phyloP scores from a whole-genome alignment of 768 basidiomycete genomes.

The Boletus bicolor region DNA sequence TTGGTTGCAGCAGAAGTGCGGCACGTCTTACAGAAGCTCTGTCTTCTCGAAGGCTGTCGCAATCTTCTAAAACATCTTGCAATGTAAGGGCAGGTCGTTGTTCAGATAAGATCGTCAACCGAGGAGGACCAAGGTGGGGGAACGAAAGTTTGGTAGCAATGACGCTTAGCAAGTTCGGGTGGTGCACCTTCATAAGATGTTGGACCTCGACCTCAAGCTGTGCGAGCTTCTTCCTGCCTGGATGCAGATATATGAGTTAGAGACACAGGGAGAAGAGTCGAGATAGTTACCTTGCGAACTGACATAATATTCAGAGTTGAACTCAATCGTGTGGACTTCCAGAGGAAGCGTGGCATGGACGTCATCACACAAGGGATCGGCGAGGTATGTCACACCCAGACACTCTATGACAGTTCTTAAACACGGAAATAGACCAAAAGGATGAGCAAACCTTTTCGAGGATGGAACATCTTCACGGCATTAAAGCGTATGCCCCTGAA shows the following conservation, averaged over 20 bases:
- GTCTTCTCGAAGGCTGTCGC: slow-evolving; percentile 68
- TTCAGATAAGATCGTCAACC: slow-evolving; percentile 68
- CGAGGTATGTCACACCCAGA: slow-evolving; percentile 65
- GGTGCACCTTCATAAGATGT: slow-evolving; percentile 53
- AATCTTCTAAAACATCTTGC: slow-evolving; percentile 73
- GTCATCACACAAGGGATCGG: slow-evolving; percentile 73
- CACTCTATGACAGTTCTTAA: slow-evolving; percentile 40
- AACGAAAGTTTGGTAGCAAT: slow-evolving; percentile 64
- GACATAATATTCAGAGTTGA: slow-evolving; percentile 66
- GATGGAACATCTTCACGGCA: slow-evolving; percentile 69
- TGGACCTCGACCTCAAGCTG: slow-evolving; percentile 66
- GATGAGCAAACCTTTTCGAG: slow-evolving; percentile 51
- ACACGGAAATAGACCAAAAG: background rate
- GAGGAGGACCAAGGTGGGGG: slow-evolving; percentile 49
- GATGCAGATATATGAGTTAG: background rate
- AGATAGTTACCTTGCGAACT: slow-evolving; percentile 51
- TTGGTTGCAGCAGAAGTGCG: background rate
- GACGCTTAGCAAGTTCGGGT: slow-evolving; percentile 63
- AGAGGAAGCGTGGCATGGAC: slow-evolving; percentile 55
- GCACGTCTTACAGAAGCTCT: slow-evolving; percentile 54
- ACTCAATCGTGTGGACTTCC: slow-evolving; percentile 65
- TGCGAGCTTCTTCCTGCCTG: slow-evolving; percentile 67
- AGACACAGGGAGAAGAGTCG: background rate
- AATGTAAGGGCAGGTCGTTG: slow-evolving; percentile 63
- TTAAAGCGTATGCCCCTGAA: slow-evolving; percentile 59